Evolutionary conservation across 2,329 filamentous ascomycete genomes (phyloP).

Genomic region (Scortechinia acanthostroma): DNA sequence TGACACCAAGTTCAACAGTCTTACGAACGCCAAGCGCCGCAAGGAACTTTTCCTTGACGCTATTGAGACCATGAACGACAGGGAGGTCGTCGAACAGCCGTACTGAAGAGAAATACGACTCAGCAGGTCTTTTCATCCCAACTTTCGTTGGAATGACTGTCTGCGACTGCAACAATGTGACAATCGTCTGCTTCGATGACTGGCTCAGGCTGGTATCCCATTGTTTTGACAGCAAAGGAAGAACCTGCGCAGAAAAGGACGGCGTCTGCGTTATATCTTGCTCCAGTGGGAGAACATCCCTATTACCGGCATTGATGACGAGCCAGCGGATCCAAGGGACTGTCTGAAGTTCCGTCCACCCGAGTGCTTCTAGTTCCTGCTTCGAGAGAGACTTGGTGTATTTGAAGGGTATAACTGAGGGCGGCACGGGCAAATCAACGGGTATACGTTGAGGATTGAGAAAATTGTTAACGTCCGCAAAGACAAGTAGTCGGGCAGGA

Average conservation of each 20-base stretch:
- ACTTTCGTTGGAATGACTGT: constrained; percentile 63
- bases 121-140: constrained; percentile 59
- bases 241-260: constrained; percentile 50
- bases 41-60: constrained; percentile 66
- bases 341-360: constrained; percentile 62
- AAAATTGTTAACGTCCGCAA: neutral
- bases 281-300: constrained; percentile 27
- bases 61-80: constrained; percentile 50
- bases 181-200: constrained; percentile 46
- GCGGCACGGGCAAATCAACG: neutral
- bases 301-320: constrained; percentile 44
- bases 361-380: neutral
- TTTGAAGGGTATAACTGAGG: neutral
- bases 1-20: constrained; percentile 65
- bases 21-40: constrained; percentile 62
- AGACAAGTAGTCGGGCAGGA: constrained; percentile 25
- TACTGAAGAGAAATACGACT: constrained; percentile 65
- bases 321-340: constrained; percentile 57
- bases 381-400: neutral
- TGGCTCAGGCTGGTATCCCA: constrained; percentile 52
- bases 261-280: constrained; percentile 50
- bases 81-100: constrained; percentile 69
- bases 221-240: constrained; percentile 58
- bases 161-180: constrained; percentile 42
- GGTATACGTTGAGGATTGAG: neutral